Conservation (phyloP, 2,329 filamentous ascomycete genomes). For the Cordyceps tenuipes region DNA sequence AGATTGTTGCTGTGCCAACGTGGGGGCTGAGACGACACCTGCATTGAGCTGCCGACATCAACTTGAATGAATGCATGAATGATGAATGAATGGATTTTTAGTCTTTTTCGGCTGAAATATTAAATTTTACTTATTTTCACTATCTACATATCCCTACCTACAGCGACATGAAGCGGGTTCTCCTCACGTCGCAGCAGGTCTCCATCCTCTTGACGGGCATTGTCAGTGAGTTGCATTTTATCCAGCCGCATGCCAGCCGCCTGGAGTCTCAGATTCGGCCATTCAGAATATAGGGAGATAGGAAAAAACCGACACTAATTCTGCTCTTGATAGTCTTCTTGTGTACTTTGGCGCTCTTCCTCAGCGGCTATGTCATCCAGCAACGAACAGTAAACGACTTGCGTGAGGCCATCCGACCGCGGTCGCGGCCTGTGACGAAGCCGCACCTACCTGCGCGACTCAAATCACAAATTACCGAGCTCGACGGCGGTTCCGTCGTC, state of each 20-base stretch:
- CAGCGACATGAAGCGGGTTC: constrained; percentile 31
- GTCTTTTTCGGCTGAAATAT: background rate
- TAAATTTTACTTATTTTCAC: background rate
- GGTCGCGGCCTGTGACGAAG: constrained; percentile 38
- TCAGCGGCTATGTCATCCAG: constrained; percentile 80
- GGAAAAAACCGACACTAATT: background rate
- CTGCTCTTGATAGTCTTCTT: constrained; percentile 48
- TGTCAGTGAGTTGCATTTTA: constrained; percentile 44
- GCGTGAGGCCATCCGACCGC: constrained; percentile 58
- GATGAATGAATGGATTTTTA: background rate
- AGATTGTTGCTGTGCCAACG: constrained; percentile 39
- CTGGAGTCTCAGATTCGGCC: background rate
- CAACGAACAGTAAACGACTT: constrained; percentile 76
- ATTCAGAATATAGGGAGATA: too few relatives aligned
- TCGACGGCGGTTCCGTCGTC: constrained; percentile 38
- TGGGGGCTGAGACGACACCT: constrained; percentile 9
- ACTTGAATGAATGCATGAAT: background rate
- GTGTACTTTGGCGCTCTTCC: constrained; percentile 75
- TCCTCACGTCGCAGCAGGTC: constrained; percentile 63
- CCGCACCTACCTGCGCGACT: constrained; percentile 45
- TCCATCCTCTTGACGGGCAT: constrained; percentile 56
- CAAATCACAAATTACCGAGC: constrained; percentile 34
- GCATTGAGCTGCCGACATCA: background rate
- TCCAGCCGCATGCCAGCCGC: background rate
- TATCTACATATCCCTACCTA: too few relatives aligned